These are phyloP conservation scores for Adiantum capillusveneris DNA, from an alignment of 75 land plant genomes.

Conservation along the genomic window DNA sequence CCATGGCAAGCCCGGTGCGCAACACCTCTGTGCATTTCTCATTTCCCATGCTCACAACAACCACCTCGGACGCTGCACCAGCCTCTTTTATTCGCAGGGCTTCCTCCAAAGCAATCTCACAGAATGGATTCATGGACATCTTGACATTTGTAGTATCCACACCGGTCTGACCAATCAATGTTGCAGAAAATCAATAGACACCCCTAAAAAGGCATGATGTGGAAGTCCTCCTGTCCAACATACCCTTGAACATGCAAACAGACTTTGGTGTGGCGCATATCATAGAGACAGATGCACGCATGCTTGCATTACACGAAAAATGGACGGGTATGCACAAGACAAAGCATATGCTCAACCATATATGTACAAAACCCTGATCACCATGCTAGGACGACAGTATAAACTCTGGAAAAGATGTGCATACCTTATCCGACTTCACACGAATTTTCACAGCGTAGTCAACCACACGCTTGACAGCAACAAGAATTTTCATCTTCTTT, in stretches of 20 bases:
- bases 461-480: conserved; percentile 78
- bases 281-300: too few relatives aligned
- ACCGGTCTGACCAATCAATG: conserved; percentile 69
- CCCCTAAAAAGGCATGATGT: too few relatives aligned
- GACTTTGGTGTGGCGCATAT: too few relatives aligned
- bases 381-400: neutral
- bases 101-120: conserved; percentile 90
- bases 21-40: conserved; percentile 69
- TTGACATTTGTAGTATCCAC: conserved; percentile 85
- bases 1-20: conserved; percentile 91
- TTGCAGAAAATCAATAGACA: too few relatives aligned
- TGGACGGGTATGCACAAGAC: too few relatives aligned
- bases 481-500: conserved; percentile 96
- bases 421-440: conserved; percentile 82
- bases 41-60: conserved; percentile 75
- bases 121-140: conserved; percentile 97
- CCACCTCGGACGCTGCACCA: conserved; percentile 67
- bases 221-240: too few relatives aligned
- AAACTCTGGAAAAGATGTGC: neutral
- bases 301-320: too few relatives aligned
- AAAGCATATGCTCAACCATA: too few relatives aligned
- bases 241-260: too few relatives aligned
- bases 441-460: conserved; percentile 95
- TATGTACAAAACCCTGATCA: neutral
- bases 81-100: conserved; percentile 72